phyloP scores from a whole-genome alignment of 2,329 filamentous ascomycete genomes.

The Dactylellina sp. region DNA sequence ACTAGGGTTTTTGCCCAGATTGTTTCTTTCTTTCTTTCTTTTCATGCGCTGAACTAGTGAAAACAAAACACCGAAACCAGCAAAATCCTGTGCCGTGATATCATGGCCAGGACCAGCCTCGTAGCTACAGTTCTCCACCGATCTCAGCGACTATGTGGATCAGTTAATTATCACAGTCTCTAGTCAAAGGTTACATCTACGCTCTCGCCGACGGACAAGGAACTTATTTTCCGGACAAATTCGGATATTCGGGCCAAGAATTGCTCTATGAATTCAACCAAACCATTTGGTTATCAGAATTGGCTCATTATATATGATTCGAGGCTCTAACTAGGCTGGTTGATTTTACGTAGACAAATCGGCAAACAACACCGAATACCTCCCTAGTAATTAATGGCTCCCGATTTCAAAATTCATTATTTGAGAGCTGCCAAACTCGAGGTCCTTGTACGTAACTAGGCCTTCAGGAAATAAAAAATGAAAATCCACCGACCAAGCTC shows the following conservation, averaged over 20 bases:
- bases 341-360: background rate
- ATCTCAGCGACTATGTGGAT: background rate
- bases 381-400: too few species aligned
- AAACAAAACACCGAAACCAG: slow-evolving; percentile 18
- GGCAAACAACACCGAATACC: too few species aligned
- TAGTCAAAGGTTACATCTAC: background rate
- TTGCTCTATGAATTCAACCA: background rate
- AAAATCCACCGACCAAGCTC: slow-evolving; percentile 16
- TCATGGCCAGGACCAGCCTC: slow-evolving; percentile 16
- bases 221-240: slow-evolving; percentile 8
- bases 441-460: slow-evolving; percentile 23
- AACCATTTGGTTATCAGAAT: background rate
- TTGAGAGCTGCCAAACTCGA: slow-evolving; percentile 23
- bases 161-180: background rate
- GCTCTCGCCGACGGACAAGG: background rate
- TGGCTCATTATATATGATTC: background rate
- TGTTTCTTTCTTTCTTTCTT: slow-evolving; percentile 6
- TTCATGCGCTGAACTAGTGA: slow-evolving; percentile 19
- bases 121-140: background rate
- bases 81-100: slow-evolving; percentile 45
- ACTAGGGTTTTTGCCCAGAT: slow-evolving; percentile 32
- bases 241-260: background rate
- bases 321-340: background rate
- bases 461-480: slow-evolving; percentile 19
- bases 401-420: background rate